A percentile compares a stretch with the other conserved stretches of the same genome.
Evolutionary conservation across 768 basidiomycete genomes (phyloP).

Genomic region (Lanmaoa pseudosensibilis): DNA sequence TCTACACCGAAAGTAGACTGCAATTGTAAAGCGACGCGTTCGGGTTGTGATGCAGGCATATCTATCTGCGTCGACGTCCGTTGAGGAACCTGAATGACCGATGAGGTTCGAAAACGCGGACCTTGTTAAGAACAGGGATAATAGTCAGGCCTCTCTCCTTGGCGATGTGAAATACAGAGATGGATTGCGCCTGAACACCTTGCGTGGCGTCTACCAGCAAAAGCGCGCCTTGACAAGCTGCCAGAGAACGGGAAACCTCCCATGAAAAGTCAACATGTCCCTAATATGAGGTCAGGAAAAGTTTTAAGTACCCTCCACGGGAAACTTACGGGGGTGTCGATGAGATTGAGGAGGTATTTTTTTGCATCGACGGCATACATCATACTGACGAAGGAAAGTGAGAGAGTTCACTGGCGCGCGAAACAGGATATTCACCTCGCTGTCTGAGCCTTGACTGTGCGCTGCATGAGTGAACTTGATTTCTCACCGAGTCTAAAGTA

Average conservation of each 20-base stretch:
- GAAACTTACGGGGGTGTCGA: conserved; percentile 83
- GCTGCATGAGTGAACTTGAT: conserved; percentile 1
- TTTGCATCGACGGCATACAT: conserved; percentile 57
- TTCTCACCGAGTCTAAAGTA: not conserved
- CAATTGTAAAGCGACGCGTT: conserved; percentile 78
- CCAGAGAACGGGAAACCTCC: conserved; percentile 91
- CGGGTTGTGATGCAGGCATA: conserved; percentile 84
- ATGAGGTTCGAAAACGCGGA: conserved; percentile 23
- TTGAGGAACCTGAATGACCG: conserved; percentile 1
- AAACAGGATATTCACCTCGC: conserved; percentile 57
- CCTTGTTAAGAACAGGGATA: conserved; percentile 93
- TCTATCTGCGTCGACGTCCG: conserved; percentile 63
- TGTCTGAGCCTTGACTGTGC: conserved; percentile 89
- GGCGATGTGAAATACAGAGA: conserved; percentile 92
- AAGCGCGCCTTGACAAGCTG: conserved; percentile 90
- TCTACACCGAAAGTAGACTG: conserved; percentile 80
- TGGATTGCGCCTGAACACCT: conserved; percentile 96
- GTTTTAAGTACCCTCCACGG: too few species aligned
- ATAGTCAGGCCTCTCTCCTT: conserved; percentile 77
- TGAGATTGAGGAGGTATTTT: conserved; percentile 82
- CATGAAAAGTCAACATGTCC: conserved; percentile 99
- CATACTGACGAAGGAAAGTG: conserved; percentile 56
- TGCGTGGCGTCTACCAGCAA: conserved; percentile 93
- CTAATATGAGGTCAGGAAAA: conserved; percentile 34
- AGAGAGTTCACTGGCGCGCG: not conserved